phyloP scores from a whole-genome alignment of 2,329 filamentous ascomycete genomes.

The Ascochyta pisi region DNA sequence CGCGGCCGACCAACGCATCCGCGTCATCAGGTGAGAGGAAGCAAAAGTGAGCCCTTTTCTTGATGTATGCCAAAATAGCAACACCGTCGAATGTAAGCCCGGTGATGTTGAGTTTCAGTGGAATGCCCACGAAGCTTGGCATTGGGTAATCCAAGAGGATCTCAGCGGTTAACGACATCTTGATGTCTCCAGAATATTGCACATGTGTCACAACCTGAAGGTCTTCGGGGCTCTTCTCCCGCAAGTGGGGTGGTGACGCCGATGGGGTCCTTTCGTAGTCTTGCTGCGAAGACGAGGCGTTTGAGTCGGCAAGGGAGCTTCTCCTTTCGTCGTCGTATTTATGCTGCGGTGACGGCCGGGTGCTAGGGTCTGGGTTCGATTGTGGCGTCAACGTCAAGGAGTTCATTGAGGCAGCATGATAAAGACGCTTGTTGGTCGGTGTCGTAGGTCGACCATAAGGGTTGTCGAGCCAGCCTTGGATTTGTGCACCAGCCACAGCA shows the following conservation, averaged over 20 bases:
- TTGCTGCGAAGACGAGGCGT: slow-evolving; percentile 36
- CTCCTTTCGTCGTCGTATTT: slow-evolving; percentile 40
- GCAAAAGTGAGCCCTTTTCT: slow-evolving; percentile 88
- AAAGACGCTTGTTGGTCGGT: slow-evolving; percentile 44
- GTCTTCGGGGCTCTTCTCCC: slow-evolving; percentile 82
- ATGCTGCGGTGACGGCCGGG: slow-evolving; percentile 54
- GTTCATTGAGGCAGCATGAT: slow-evolving; percentile 52
- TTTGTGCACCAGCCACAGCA: slow-evolving; percentile 75
- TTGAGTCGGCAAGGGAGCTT: slow-evolving; percentile 38
- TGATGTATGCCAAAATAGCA: slow-evolving; percentile 88
- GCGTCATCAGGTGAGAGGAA: slow-evolving; percentile 94
- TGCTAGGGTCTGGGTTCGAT: slow-evolving; percentile 54
- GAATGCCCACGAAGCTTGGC: slow-evolving; percentile 96
- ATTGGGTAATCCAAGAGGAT: slow-evolving; percentile 98
- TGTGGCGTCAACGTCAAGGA: slow-evolving; percentile 56
- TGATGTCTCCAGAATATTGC: slow-evolving; percentile 85
- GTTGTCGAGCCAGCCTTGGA: slow-evolving; percentile 59
- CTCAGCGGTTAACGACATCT: slow-evolving; percentile 88
- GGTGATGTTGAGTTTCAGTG: slow-evolving; percentile 92
- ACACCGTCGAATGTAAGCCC: slow-evolving; percentile 95
- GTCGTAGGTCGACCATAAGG: slow-evolving; percentile 43
- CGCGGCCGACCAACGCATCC: slow-evolving; percentile 64
- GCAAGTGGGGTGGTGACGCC: slow-evolving; percentile 60
- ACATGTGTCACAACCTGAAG: slow-evolving; percentile 92
- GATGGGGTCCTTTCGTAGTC: slow-evolving; percentile 40